phyloP scores from a whole-genome alignment of 139 green algal genomes.

The Picochlorum sp. region DNA sequence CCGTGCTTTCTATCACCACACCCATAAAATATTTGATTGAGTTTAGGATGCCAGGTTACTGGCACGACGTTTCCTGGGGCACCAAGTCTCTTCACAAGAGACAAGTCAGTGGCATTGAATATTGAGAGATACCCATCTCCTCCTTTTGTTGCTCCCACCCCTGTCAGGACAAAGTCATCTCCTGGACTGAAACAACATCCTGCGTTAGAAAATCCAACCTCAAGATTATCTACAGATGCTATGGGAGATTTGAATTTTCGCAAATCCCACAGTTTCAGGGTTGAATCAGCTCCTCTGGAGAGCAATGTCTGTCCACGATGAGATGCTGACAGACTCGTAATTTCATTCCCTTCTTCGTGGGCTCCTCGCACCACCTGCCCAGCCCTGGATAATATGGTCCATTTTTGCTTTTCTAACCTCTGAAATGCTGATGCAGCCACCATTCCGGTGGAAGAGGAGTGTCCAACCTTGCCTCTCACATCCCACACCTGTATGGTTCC shows the following conservation, averaged over 20 bases:
- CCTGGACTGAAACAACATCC: constrained; percentile 73
- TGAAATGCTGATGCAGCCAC: constrained; percentile 56
- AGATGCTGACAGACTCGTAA: constrained; percentile 71
- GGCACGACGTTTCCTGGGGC: constrained; percentile 50
- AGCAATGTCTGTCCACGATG: constrained; percentile 57
- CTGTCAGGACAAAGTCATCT: constrained; percentile 68
- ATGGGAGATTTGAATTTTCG: constrained; percentile 71
- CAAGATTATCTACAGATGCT: constrained; percentile 45
- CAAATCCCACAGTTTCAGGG: constrained; percentile 77
- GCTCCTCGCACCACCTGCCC: constrained; percentile 39
- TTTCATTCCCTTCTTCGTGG: constrained; percentile 49
- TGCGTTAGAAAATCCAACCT: constrained; percentile 43
- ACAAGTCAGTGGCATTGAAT: constrained; percentile 37
- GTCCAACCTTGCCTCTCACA: constrained; percentile 69
- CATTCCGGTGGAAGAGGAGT: constrained; percentile 56
- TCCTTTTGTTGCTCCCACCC: constrained; percentile 27
- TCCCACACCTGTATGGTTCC: constrained; percentile 83
- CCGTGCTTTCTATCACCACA: constrained; percentile 49
- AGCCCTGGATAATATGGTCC: constrained; percentile 58
- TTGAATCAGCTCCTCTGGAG: constrained; percentile 68
- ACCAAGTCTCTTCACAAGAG: constrained; percentile 44
- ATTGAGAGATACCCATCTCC: constrained; percentile 34
- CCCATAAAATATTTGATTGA: constrained; percentile 94
- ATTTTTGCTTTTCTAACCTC: constrained; percentile 65
- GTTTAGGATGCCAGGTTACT: constrained; percentile 70